A percentile compares a stretch with the other conserved stretches of the same genome.
phyloP scores from a whole-genome alignment of 2,329 filamentous ascomycete genomes.

The Mycosphaerella sp. region DNA sequence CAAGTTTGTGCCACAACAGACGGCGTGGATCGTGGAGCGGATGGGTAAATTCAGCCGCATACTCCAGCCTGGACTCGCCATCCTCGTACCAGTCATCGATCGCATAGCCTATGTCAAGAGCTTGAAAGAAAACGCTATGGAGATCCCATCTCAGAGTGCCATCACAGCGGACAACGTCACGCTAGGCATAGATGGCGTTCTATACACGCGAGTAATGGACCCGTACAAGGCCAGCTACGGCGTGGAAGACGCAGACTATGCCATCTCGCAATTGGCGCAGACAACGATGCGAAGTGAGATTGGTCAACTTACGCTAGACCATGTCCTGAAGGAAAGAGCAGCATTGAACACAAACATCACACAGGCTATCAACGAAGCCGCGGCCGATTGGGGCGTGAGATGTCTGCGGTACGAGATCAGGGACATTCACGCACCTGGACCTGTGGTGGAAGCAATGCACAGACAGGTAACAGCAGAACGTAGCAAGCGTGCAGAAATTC shows the following conservation, averaged over 20 bases:
- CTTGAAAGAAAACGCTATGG: slow-evolving; percentile 90
- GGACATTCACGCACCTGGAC: slow-evolving; percentile 91
- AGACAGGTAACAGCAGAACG: slow-evolving; percentile 95
- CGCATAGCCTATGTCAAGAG: slow-evolving; percentile 97
- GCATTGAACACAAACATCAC: slow-evolving; percentile 97
- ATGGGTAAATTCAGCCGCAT: slow-evolving; percentile 98
- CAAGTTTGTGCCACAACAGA: slow-evolving; percentile 95
- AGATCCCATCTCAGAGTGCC: slow-evolving; percentile 95
- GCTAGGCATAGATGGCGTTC: slow-evolving; percentile 86
- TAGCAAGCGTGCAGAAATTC: slow-evolving; percentile 93
- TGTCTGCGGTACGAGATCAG: slow-evolving; percentile 97
- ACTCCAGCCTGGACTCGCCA: slow-evolving; percentile 80
- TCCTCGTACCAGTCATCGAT: slow-evolving; percentile 85
- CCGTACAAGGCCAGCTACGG: slow-evolving; percentile 98
- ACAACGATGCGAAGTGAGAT: slow-evolving; percentile 99
- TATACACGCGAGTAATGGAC: slow-evolving; percentile 95
- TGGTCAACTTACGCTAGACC: slow-evolving; percentile 89
- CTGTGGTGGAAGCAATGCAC: slow-evolving; percentile 97
- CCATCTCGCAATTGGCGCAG: slow-evolving; percentile 94
- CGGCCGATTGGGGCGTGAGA: slow-evolving; percentile 92
- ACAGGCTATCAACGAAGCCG: slow-evolving; percentile 96
- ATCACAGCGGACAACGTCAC: slow-evolving; percentile 99
- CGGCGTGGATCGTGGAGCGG: slow-evolving; percentile 98
- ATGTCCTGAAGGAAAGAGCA: slow-evolving; percentile 94
- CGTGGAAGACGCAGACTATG: slow-evolving; percentile 97